Conservation (phyloP, 306 rosid species). For the Bauhinia variegata region DNA sequence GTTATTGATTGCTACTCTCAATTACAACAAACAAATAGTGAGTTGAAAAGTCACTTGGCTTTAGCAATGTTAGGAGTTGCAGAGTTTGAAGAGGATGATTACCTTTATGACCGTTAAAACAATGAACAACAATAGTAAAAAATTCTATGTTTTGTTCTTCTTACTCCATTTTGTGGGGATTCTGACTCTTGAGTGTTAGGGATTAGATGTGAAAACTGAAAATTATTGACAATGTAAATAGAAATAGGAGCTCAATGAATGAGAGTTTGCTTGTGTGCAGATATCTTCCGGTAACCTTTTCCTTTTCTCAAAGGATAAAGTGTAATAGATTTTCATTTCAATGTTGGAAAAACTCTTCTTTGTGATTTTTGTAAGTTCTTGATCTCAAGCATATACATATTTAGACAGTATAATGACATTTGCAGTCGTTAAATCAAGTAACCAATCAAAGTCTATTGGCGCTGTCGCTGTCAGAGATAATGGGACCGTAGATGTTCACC, state of each 20-base stretch:
- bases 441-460: no score
- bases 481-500: no score
- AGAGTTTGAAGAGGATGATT: conserved; percentile 86
- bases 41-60: conserved; percentile 85
- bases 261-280: conserved; percentile 54
- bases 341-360: conserved; percentile 22
- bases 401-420: not conserved
- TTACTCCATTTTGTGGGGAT: conserved; percentile 38
- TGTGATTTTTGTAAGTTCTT: conserved; percentile 15
- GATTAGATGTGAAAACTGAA: conserved; percentile 35
- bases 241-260: conserved; percentile 46
- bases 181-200: conserved; percentile 34
- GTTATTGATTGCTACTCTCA: conserved; percentile 78
- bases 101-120: conserved; percentile 58
- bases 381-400: conserved; percentile 20
- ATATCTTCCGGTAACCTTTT: conserved; percentile 50
- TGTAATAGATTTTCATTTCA: conserved; percentile 44
- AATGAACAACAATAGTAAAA: not conserved
- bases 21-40: conserved; percentile 62
- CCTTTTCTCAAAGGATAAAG: conserved; percentile 40
- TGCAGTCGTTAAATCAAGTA: no score
- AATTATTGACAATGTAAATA: conserved; percentile 59
- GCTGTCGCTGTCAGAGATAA: no score
- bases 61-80: conserved; percentile 94
- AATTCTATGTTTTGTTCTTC: conserved; percentile 8